Base-by-base conservation (phyloP, 164 flowering plant genomes). In the Vitis rupestris region DNA sequence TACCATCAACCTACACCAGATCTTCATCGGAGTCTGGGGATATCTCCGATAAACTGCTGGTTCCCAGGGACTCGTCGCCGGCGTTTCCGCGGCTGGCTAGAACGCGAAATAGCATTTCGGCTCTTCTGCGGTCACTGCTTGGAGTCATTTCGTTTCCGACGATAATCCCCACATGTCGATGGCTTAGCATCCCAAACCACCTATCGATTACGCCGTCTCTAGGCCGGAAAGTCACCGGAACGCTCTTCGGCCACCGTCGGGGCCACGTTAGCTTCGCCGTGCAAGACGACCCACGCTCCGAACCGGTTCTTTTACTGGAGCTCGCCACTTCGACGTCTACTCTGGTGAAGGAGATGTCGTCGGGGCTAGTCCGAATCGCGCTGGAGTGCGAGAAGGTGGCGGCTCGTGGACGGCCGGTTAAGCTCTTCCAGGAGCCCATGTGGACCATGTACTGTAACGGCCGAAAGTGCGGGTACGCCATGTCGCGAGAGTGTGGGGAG, bases 361-460 rank as follows among this genome's bases (percentile, higher is more conserved):
- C 97, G 2, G 98, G 94, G 56, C 76, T 90, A 7, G 93, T 94
- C 17, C 65, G 97, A 59, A 92, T 94, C 63, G 98, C 96, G 1
- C 75, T 94, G 27, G 97, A 94, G 76, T 91, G 92, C 82, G 88
- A 87, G 70, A 86, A 79, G 56, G 66, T 3, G 8, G 47, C 8
- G 6, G 31, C 58, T 53, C 64, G 78, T 60, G 73, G 76, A 11
- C 59, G 67, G 47, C 58, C 62, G 37, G 71, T 62, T 71, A 79
- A 73, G 85, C 80, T 93, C 31, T 84, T 82, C 44, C 67, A 82
- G 27, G 95, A 91, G 82, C 88, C 92, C 3, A 59, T 70, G 66
- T 93, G 98, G 98, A 90, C 87, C 30, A 91, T 88, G 93, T 91
- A 91, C 70, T 91, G 98, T 68, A 93, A 91, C 72, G 95, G 98